phyloP scores from a whole-genome alignment of 1,139 yeast genomes.

The Meyerozyma carpophila region DNA sequence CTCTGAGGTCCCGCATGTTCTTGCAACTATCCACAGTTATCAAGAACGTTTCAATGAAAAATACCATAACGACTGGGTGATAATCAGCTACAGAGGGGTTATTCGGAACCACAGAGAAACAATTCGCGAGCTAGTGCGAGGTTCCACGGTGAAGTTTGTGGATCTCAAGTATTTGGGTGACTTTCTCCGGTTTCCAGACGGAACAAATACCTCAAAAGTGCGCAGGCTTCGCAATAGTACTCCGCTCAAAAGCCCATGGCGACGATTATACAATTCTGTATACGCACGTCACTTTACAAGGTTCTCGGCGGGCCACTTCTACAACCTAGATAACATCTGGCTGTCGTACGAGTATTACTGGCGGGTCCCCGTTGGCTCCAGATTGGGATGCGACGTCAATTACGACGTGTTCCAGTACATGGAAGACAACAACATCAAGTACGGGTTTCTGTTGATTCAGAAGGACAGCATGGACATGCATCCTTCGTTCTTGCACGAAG shows the following conservation, averaged over 20 bases:
- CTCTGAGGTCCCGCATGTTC: conserved; percentile 5
- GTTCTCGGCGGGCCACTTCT: conserved; percentile 2
- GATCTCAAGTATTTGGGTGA: conserved; percentile 1
- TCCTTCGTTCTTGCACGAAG: conserved; percentile 8
- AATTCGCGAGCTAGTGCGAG: neutral
- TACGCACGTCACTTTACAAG: conserved; percentile 1
- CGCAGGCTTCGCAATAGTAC: neutral
- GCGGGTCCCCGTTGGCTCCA: conserved; percentile 3
- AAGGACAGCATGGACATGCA: conserved; percentile 9
- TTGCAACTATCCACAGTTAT: conserved; percentile 12
- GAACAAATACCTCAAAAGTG: conserved; percentile 1
- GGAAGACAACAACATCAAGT: conserved; percentile 3
- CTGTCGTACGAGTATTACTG: conserved; percentile 4
- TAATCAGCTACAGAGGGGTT: conserved; percentile 6
- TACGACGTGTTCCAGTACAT: conserved; percentile 4
- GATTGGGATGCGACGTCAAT: conserved; percentile 3
- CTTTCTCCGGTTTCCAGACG: conserved; percentile 1
- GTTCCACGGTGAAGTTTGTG: neutral
- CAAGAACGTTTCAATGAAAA: conserved; percentile 15
- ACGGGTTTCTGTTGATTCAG: conserved; percentile 12
- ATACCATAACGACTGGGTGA: conserved; percentile 15
- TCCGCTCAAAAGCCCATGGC: neutral
- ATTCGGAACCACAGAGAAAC: neutral
- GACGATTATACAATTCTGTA: neutral
- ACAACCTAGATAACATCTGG: conserved; percentile 4